Evolutionary conservation across 441 rosid genomes (phyloP).

Genomic region (Melastoma candidum): DNA sequence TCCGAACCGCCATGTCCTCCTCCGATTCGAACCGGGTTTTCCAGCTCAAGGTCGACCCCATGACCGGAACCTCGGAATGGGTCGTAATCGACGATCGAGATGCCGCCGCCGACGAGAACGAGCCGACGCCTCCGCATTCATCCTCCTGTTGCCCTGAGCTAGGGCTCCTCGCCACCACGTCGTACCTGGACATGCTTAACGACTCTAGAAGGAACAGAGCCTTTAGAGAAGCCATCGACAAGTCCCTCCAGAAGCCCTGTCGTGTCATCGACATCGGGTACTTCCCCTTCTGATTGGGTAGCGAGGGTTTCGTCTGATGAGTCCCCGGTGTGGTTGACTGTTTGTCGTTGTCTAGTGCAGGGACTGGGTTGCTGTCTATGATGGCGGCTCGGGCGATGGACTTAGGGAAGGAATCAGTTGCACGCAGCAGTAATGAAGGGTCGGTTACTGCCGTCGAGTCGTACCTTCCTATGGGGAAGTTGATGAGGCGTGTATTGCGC

Average conservation of each 20-base stretch:
- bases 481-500: conserved; percentile 80
- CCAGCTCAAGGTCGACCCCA: conserved; percentile 79
- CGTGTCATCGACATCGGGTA: conserved; percentile 95
- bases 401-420: conserved; percentile 12
- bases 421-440: conserved; percentile 17
- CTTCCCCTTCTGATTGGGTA: not conserved
- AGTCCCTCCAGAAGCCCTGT: conserved; percentile 57
- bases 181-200: conserved; percentile 94
- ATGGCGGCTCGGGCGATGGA: conserved; percentile 84
- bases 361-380: conserved; percentile 94
- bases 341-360: conserved; percentile 53
- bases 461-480: conserved; percentile 88
- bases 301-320: not conserved
- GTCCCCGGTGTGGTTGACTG: not conserved
- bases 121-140: too few relatives aligned
- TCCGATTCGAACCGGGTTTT: conserved; percentile 26
- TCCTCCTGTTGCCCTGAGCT: conserved; percentile 23
- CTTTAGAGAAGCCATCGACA: conserved; percentile 71
- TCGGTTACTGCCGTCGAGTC: conserved; percentile 85
- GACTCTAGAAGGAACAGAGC: conserved; percentile 68
- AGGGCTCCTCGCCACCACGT: conserved; percentile 62
- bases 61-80: conserved; percentile 88
- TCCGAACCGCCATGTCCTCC: too few relatives aligned
- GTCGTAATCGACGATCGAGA: conserved; percentile 54
- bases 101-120: conserved; percentile 17